phyloP scores from a whole-genome alignment of 495 filamentous ascomycete species.

The Aspergillus panamensis region DNA sequence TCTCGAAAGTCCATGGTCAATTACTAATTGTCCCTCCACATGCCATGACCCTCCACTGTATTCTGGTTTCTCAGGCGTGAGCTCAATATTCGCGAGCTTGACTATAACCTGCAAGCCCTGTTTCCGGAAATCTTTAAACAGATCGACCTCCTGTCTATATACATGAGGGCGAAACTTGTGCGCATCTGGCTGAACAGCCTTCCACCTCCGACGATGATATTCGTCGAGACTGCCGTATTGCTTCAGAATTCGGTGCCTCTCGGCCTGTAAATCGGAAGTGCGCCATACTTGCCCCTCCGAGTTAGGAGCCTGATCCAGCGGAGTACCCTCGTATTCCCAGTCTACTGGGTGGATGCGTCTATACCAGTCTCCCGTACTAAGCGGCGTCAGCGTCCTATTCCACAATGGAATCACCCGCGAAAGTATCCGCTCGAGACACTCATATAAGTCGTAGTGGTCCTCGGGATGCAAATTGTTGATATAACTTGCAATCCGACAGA shows the following conservation, averaged over 20 bases:
- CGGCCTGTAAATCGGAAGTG: too few species aligned
- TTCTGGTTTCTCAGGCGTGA: slow-evolving; percentile 50
- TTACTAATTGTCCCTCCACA: slow-evolving; percentile 39
- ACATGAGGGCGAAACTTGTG: neutral
- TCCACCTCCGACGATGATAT: neutral
- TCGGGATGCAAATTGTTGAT: slow-evolving; percentile 61
- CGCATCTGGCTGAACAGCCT: neutral
- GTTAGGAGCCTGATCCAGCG: too few species aligned
- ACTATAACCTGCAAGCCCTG: slow-evolving; percentile 18
- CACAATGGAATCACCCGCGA: slow-evolving; percentile 47
- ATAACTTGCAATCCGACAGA: slow-evolving; percentile 39
- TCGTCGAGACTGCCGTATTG: too few species aligned
- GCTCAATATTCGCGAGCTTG: slow-evolving; percentile 55
- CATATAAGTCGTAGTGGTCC: slow-evolving; percentile 43
- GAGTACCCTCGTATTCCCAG: too few species aligned
- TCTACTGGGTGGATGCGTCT: neutral
- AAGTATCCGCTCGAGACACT: slow-evolving; percentile 44
- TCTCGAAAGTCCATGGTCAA: too few species aligned
- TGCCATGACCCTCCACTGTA: slow-evolving; percentile 47
- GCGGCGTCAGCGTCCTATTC: slow-evolving; percentile 16
- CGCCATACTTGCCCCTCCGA: too few species aligned
- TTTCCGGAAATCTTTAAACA: slow-evolving; percentile 1
- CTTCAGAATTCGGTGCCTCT: too few species aligned
- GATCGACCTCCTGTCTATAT: neutral
- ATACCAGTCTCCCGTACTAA: neutral